phyloP scores from a whole-genome alignment of 2,329 filamentous ascomycete species.

The Helotiales sp. region DNA sequence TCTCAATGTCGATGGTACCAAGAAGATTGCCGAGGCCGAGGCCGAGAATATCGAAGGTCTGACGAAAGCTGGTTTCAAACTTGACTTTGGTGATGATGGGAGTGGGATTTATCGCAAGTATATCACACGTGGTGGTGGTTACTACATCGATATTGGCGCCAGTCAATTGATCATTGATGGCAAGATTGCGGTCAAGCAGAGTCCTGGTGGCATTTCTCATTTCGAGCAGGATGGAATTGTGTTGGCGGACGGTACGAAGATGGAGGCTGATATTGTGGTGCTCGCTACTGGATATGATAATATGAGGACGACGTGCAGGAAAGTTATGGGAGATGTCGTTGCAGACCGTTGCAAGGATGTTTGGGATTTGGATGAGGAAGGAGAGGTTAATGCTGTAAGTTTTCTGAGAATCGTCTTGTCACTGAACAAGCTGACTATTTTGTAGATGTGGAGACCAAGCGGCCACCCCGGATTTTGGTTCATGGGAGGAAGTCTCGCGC shows the following conservation, averaged over 20 bases:
- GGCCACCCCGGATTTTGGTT: slow-evolving; percentile 52
- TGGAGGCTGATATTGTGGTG: slow-evolving; percentile 54
- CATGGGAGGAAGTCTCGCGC: too few relatives aligned
- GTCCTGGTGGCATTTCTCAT: slow-evolving; percentile 11
- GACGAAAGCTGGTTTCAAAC: slow-evolving; percentile 55
- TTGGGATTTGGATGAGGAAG: slow-evolving; percentile 50
- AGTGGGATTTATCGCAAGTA: slow-evolving; percentile 51
- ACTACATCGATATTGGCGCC: slow-evolving; percentile 57
- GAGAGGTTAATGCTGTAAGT: slow-evolving; percentile 37
- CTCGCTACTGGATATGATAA: slow-evolving; percentile 51
- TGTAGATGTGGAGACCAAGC: slow-evolving; percentile 48
- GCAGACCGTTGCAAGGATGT: slow-evolving; percentile 49
- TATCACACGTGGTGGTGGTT: slow-evolving; percentile 57
- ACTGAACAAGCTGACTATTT: too few relatives aligned
- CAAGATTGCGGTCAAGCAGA: slow-evolving; percentile 53
- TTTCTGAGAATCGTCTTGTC: too few relatives aligned
- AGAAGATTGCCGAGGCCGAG: slow-evolving; percentile 38
- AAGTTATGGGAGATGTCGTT: slow-evolving; percentile 51
- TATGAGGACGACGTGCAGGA: slow-evolving; percentile 50
- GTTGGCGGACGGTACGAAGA: slow-evolving; percentile 45
- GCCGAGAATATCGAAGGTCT: slow-evolving; percentile 47
- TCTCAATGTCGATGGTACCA: slow-evolving; percentile 49
- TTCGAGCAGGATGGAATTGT: slow-evolving; percentile 30
- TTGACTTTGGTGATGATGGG: slow-evolving; percentile 46
- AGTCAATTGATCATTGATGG: slow-evolving; percentile 51